phyloP scores from a whole-genome alignment of 2,329 filamentous ascomycete species.

The Botrytis sinoallii region DNA sequence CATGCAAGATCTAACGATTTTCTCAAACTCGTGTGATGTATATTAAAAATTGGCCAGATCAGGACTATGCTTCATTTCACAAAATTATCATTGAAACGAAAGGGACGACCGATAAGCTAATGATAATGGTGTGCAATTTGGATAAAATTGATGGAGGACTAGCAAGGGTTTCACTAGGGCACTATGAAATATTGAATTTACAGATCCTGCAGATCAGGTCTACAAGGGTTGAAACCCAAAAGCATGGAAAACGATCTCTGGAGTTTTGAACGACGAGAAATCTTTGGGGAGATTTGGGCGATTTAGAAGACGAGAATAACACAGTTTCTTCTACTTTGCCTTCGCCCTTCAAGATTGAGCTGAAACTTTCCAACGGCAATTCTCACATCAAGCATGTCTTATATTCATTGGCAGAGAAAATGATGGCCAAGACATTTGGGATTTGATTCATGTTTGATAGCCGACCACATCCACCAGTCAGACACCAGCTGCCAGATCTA shows the following conservation, averaged over 20 bases:
- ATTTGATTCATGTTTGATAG: constrained; percentile 14
- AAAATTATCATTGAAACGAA: constrained; percentile 7
- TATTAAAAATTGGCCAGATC: constrained; percentile 10
- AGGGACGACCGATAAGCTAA: constrained; percentile 17
- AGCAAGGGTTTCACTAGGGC: constrained; percentile 7
- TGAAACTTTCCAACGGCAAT: constrained; percentile 7
- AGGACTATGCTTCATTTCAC: constrained; percentile 16
- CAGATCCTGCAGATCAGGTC: constrained; percentile 26
- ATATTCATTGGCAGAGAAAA: neutral
- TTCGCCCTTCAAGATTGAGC: neutral
- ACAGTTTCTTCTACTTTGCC: neutral
- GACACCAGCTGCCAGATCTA: constrained; percentile 9
- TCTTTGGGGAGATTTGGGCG: neutral
- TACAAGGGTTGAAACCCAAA: constrained; percentile 4
- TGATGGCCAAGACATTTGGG: constrained; percentile 14
- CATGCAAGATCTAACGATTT: constrained; percentile 17
- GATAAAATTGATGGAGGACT: constrained; percentile 18
- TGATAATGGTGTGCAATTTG: constrained; percentile 13
- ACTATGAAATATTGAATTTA: constrained; percentile 28
- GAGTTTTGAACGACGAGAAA: neutral
- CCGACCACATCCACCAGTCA: neutral
- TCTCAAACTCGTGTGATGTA: constrained; percentile 18
- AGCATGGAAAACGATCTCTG: neutral
- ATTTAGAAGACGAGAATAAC: neutral
- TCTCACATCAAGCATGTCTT: neutral